Evolutionary conservation across 768 basidiomycete genomes (phyloP).

Genomic region (Holtermannia corniformis): DNA sequence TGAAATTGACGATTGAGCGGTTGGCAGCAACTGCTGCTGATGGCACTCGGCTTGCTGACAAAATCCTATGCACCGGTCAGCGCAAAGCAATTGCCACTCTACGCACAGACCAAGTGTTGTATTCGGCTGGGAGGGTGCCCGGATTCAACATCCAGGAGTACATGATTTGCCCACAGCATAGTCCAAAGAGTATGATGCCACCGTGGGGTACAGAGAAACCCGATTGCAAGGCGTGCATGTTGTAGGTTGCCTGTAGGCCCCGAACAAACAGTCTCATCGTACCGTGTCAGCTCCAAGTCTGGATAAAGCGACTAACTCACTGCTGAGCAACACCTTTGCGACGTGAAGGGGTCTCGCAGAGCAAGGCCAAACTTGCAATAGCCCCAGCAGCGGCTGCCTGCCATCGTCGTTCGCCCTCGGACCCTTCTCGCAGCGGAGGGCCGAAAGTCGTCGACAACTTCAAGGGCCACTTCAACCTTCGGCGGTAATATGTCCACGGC

Average conservation of each 20-base stretch:
- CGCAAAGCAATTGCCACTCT: slow-evolving; percentile 14
- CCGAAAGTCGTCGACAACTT: slow-evolving; percentile 31
- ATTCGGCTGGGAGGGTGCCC: slow-evolving; percentile 72
- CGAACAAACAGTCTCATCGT: slow-evolving; percentile 45
- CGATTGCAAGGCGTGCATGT: slow-evolving; percentile 59
- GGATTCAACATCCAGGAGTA: slow-evolving; percentile 68
- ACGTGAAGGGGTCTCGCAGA: slow-evolving; percentile 32
- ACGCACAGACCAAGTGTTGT: slow-evolving; percentile 71
- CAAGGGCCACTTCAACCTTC: slow-evolving; percentile 20
- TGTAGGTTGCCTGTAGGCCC: slow-evolving; percentile 83
- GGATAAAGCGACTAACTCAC: no score
- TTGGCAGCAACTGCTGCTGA: slow-evolving; percentile 55
- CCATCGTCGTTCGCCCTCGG: slow-evolving; percentile 36
- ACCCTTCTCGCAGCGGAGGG: slow-evolving; percentile 31
- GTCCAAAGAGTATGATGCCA: slow-evolving; percentile 66
- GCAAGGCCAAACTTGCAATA: slow-evolving; percentile 34
- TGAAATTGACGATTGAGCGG: slow-evolving; percentile 52
- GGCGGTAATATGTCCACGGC: slow-evolving; percentile 29
- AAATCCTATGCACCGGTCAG: slow-evolving; percentile 51
- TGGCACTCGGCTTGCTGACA: slow-evolving; percentile 57
- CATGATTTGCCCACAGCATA: slow-evolving; percentile 79
- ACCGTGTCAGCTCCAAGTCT: no score
- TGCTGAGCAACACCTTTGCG: slow-evolving; percentile 38
- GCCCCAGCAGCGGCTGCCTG: slow-evolving; percentile 41
- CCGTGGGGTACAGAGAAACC: slow-evolving; percentile 71